Percentiles rank a stretch among this genome's conserved stretches.
Conservation (phyloP, 2,329 filamentous ascomycete species). For the Cyphellophora attinorum region DNA sequence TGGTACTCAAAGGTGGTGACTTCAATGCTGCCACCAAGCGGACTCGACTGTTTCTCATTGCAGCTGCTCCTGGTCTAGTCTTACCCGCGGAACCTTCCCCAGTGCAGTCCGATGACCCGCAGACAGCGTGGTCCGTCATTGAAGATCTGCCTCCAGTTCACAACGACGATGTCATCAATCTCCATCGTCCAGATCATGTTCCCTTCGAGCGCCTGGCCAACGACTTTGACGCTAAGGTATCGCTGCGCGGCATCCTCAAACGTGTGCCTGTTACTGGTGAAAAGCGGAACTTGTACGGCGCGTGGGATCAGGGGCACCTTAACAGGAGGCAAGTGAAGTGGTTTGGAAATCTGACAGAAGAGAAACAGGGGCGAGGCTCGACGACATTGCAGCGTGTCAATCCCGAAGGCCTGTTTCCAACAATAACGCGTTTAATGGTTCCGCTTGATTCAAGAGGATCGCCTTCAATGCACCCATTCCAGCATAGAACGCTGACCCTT, state of each 20-base stretch:
- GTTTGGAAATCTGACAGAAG: conserved; percentile 18
- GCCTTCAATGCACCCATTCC: conserved; percentile 51
- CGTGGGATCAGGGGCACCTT: conserved; percentile 8
- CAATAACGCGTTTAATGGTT: conserved; percentile 48
- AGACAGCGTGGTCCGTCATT: conserved; percentile 43
- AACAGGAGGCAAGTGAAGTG: conserved; percentile 22
- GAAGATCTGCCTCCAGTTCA: conserved; percentile 53
- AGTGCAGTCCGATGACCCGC: neutral
- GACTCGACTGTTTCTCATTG: conserved; percentile 59
- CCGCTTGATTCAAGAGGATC: conserved; percentile 44
- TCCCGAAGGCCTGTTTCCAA: conserved; percentile 48
- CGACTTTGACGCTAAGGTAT: conserved; percentile 6
- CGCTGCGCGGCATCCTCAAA: conserved; percentile 38
- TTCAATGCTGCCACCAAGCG: conserved; percentile 58
- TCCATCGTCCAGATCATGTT: conserved; percentile 60
- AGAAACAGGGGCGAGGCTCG: conserved; percentile 16
- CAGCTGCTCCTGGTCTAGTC: conserved; percentile 56
- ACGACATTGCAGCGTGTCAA: conserved; percentile 16
- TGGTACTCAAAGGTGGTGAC: conserved; percentile 59
- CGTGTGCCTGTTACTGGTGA: conserved; percentile 48
- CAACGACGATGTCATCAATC: conserved; percentile 53
- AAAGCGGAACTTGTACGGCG: conserved; percentile 10
- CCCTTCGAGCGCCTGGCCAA: conserved; percentile 31
- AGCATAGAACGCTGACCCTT: conserved; percentile 53
- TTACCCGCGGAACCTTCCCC: conserved; percentile 51